Base-by-base conservation (phyloP, 345 rosid genomes). In the Moringa oleifera region DNA sequence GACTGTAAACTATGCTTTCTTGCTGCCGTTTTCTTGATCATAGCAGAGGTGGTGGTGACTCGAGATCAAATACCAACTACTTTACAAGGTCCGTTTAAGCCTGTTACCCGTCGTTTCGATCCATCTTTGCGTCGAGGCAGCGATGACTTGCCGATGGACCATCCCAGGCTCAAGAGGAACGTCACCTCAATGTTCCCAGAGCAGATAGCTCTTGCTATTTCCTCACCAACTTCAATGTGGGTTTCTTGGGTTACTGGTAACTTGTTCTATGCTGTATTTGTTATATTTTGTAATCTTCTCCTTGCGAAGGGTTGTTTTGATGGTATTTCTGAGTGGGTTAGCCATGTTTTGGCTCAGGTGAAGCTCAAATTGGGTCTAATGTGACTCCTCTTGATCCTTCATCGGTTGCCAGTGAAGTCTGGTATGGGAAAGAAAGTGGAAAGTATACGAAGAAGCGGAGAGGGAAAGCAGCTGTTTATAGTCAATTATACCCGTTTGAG, bases 181-280 rank as follows among this genome's bases (percentile, higher is more conserved):
- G 79, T 73, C 55, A 77, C 82, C 47, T 75, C 75, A 0, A 59
- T 58, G 65, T 78, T 83, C 25, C 97, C 94, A 0, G 80, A 86
- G 60, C 97, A 91, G 81, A 81, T 91, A 20, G 79, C 96, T 51
- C 66, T 88, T 24, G 90, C 97, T 24, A 31, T 86, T 16, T 86
- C 91, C 61, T 59, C 89, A 22, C 85, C 94, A 20, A 76, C 88
- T 64, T 86, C 96, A 36, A 80, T 91, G 77, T 88, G 94, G 94
- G 83, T 91, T 69, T 86, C 96, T 68, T 88, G 98, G 98, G 79
- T 83, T 68, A 81, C 96, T n/a, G 96, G 94, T 88, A 83, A 41
- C 17, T 41, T 41, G 33, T 41, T 25, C 51, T 59, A 50, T 52
- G 0, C 18, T 20, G 2, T 47, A 53, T 20, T 59, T 61, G 7